Conservation (phyloP, 495 filamentous ascomycete species). For the Aspergillus funiculosus region DNA sequence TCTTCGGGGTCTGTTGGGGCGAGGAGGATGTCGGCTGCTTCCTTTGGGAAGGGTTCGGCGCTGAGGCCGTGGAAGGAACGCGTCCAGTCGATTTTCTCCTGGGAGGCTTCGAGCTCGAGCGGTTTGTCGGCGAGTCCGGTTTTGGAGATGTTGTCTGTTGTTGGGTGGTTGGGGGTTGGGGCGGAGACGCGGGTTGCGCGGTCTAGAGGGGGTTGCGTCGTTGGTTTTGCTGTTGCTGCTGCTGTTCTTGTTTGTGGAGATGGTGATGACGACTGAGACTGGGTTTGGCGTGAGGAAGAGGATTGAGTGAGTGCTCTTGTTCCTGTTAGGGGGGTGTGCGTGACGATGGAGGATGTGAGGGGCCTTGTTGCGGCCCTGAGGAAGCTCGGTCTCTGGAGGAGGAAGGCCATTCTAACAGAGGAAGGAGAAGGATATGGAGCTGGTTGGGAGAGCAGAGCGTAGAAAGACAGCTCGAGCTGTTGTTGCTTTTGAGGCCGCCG, state of each 20-base stretch:
- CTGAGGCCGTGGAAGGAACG: constrained; percentile 87
- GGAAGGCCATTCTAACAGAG: constrained; percentile 6
- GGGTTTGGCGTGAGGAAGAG: neutral
- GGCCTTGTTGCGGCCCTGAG: constrained; percentile 8
- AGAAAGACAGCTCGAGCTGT: constrained; percentile 3
- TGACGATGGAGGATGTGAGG: neutral
- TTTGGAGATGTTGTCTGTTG: constrained; percentile 46
- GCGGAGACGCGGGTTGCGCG: constrained; percentile 22
- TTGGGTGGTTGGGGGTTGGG: constrained; percentile 31
- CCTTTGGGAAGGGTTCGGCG: constrained; percentile 65
- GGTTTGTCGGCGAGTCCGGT: constrained; percentile 50
- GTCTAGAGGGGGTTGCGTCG: constrained; percentile 15
- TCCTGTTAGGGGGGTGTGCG: neutral
- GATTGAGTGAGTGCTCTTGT: constrained; percentile 3
- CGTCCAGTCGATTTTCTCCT: constrained; percentile 78
- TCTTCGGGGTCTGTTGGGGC: constrained; percentile 63
- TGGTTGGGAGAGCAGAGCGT: neutral
- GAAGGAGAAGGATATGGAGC: neutral
- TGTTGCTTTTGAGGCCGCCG: constrained; percentile 5
- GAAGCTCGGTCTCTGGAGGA: no score
- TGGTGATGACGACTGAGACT: constrained; percentile 16
- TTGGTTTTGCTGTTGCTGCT: constrained; percentile 10
- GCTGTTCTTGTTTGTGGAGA: constrained; percentile 14
- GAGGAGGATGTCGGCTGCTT: constrained; percentile 66
- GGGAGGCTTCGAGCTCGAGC: constrained; percentile 37